These are phyloP conservation scores for Spizellomyces sp. DNA, from an alignment of 192 early-diverging fungal genomes.

Conservation along the genomic window DNA sequence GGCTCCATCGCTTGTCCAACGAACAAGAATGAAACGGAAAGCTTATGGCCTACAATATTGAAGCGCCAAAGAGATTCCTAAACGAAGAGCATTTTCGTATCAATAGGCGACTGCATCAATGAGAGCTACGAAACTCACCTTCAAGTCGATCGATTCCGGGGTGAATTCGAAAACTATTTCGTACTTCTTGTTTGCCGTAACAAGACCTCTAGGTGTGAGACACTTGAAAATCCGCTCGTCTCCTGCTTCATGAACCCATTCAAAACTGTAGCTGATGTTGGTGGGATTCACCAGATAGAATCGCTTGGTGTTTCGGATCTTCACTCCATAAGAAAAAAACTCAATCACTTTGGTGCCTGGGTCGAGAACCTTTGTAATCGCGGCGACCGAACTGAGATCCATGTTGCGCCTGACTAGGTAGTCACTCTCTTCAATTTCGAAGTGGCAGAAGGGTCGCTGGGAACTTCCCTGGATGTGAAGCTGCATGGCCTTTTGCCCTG, in stretches of 20 bases:
- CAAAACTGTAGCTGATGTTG: conserved; percentile 49
- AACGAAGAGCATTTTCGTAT: not conserved
- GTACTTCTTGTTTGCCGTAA: conserved; percentile 53
- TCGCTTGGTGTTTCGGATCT: conserved; percentile 53
- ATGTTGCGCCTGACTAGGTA: conserved; percentile 51
- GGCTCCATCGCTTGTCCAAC: conserved; percentile 61
- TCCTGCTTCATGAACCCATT: conserved; percentile 40
- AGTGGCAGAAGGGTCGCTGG: conserved; percentile 65
- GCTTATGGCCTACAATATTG: conserved; percentile 43
- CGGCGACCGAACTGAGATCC: conserved; percentile 31
- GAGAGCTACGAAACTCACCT: conserved; percentile 34
- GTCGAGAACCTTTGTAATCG: conserved; percentile 38
- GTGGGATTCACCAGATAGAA: conserved; percentile 67
- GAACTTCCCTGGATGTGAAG: conserved; percentile 47
- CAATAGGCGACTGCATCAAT: not conserved
- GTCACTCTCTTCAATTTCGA: conserved; percentile 64
- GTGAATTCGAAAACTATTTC: conserved; percentile 62
- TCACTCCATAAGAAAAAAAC: conserved; percentile 58
- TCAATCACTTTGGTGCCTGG: conserved; percentile 56
- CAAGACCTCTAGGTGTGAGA: conserved; percentile 47
- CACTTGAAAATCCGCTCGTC: conserved; percentile 53
- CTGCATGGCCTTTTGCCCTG: conserved; percentile 39
- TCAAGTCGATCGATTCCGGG: conserved; percentile 55
- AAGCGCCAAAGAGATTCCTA: conserved; percentile 63
- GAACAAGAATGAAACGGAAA: conserved; percentile 57